Evolutionary conservation across 202 grass and related monocot species (phyloP).

Genomic region (Cymbopogon flexuosus): DNA sequence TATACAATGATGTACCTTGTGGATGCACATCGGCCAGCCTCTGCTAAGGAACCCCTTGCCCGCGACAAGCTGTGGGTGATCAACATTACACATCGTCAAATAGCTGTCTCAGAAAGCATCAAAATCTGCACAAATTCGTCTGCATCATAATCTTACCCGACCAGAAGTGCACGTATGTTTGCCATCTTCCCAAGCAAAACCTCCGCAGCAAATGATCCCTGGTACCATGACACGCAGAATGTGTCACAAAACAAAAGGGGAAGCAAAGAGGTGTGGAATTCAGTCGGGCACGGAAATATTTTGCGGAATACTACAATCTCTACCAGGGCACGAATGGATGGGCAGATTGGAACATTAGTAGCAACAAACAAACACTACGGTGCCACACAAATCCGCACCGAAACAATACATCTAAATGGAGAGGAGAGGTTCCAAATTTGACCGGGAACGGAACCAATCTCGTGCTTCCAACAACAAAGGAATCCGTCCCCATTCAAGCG

Average conservation of each 20-base stretch:
- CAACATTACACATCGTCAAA: conserved; percentile 2
- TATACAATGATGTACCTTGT: conserved; percentile 29
- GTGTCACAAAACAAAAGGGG: not conserved
- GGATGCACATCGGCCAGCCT: conserved; percentile 35
- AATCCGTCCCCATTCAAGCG: not conserved
- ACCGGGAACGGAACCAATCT: not conserved
- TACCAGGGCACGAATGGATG: not conserved
- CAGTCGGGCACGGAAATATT: not conserved
- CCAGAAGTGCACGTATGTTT: conserved; percentile 43
- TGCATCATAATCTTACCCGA: conserved; percentile 29
- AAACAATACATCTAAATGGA: not conserved
- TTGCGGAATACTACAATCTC: not conserved
- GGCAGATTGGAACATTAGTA: not conserved
- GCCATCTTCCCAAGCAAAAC: conserved; percentile 27
- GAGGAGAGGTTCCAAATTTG: not conserved
- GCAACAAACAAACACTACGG: not conserved
- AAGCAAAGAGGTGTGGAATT: not conserved
- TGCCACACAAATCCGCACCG: not conserved
- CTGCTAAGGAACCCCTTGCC: conserved; percentile 38
- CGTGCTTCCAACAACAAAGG: not conserved
- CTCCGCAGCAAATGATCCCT: not conserved
- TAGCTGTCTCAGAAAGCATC: not conserved
- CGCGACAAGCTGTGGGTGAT: conserved; percentile 44
- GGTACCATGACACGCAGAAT: not conserved
- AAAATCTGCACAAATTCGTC: not conserved